These are phyloP conservation scores for Xylariaceae sp. DNA, from an alignment of 2,329 filamentous ascomycete species.

Conservation along the genomic window DNA sequence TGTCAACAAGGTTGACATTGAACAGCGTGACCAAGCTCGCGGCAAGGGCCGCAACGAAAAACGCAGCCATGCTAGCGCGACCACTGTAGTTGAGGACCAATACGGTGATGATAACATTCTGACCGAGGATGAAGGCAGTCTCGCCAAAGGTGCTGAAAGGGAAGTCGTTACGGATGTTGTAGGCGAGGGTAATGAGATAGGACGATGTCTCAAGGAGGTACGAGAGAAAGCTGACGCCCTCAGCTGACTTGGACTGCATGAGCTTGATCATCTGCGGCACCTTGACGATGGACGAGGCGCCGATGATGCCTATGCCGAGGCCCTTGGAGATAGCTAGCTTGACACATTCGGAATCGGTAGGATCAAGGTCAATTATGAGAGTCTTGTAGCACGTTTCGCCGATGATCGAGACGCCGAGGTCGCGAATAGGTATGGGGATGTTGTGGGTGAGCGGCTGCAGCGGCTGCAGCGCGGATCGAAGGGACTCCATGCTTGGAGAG, in stretches of 20 bases:
- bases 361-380: conserved; percentile 78
- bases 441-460: conserved; percentile 61
- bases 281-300: conserved; percentile 86
- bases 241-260: conserved; percentile 69
- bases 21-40: conserved; percentile 66
- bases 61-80: conserved; percentile 59
- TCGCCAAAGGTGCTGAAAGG: conserved; percentile 97
- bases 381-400: conserved; percentile 79
- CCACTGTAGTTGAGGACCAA: conserved; percentile 81
- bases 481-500: conserved; percentile 48
- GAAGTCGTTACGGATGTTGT: conserved; percentile 85
- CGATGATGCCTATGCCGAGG: conserved; percentile 89
- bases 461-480: conserved; percentile 58
- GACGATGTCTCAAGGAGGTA: conserved; percentile 88
- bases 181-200: conserved; percentile 84
- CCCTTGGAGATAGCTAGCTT: conserved; percentile 89
- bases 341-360: conserved; percentile 69
- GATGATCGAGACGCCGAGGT: conserved; percentile 72
- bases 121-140: conserved; percentile 82
- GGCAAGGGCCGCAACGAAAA: conserved; percentile 73
- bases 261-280: conserved; percentile 96
- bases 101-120: conserved; percentile 85
- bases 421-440: conserved; percentile 67
- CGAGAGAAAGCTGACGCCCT: conserved; percentile 80
- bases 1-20: conserved; percentile 56